These are phyloP conservation scores for Dothistroma pini DNA, from an alignment of 2,329 filamentous ascomycete species.

Conservation along the genomic window DNA sequence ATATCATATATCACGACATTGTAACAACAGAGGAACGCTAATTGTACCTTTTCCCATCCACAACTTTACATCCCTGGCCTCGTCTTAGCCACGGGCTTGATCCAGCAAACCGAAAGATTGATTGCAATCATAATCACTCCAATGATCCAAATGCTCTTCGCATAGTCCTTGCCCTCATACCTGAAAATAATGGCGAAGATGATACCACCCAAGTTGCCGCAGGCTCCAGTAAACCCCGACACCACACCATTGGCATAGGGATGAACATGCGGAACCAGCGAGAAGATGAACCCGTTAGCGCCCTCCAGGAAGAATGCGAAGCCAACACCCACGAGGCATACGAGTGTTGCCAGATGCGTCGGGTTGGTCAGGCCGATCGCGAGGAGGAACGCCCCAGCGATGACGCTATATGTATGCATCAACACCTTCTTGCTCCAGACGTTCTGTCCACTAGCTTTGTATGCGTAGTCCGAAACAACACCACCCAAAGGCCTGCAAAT, in stretches of 20 bases:
- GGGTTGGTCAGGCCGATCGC: slow-evolving; percentile 64
- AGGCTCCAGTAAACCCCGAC: slow-evolving; percentile 72
- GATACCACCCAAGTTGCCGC: slow-evolving; percentile 81
- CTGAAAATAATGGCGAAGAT: slow-evolving; percentile 81
- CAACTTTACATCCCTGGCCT: not conserved
- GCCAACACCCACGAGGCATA: slow-evolving; percentile 71
- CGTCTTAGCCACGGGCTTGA: slow-evolving; percentile 52
- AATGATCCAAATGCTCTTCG: slow-evolving; percentile 73
- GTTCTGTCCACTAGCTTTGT: slow-evolving; percentile 44
- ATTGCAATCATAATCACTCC: slow-evolving; percentile 69
- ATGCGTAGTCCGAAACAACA: slow-evolving; percentile 55
- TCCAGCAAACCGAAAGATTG: slow-evolving; percentile 64
- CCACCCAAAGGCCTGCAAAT: slow-evolving; percentile 65
- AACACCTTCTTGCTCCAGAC: slow-evolving; percentile 64
- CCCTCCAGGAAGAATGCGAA: slow-evolving; percentile 81
- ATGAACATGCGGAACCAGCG: slow-evolving; percentile 81
- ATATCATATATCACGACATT: not conserved
- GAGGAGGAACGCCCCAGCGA: slow-evolving; percentile 58
- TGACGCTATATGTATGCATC: slow-evolving; percentile 54
- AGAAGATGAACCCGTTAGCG: slow-evolving; percentile 81
- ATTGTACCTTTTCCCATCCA: not conserved
- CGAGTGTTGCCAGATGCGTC: slow-evolving; percentile 60
- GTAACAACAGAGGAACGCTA: not conserved
- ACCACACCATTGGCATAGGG: slow-evolving; percentile 76
- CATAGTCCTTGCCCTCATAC: slow-evolving; percentile 43